Conservation (phyloP, 2,329 filamentous ascomycete genomes). For the Alternaria viburni region DNA sequence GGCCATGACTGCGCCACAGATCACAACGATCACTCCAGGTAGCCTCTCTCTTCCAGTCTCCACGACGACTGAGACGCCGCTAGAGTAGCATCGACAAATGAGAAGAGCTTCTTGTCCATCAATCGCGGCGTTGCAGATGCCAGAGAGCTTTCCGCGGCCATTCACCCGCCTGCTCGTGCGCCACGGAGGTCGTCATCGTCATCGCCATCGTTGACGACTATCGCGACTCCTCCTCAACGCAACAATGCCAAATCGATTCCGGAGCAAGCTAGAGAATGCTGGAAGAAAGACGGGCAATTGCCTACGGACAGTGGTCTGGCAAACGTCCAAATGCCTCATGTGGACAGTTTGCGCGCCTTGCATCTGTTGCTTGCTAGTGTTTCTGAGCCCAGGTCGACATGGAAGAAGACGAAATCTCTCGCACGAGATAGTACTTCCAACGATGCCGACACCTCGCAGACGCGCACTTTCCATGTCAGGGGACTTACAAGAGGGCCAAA, state of each 20-base stretch:
- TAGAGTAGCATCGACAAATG: not conserved
- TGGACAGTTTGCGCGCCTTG: constrained; percentile 24
- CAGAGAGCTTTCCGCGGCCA: not conserved
- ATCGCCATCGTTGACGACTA: not conserved
- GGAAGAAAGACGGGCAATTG: constrained; percentile 12
- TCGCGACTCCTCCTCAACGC: not conserved
- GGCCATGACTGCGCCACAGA: constrained; percentile 5
- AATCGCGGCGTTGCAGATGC: not conserved
- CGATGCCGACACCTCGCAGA: constrained; percentile 21
- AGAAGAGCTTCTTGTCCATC: not conserved
- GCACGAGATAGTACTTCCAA: constrained; percentile 6
- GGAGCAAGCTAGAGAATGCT: constrained; percentile 11
- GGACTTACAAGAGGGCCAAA: constrained; percentile 13
- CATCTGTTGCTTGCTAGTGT: constrained; percentile 20
- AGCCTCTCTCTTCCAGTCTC: not conserved
- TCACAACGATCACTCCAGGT: not conserved
- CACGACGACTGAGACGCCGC: not conserved
- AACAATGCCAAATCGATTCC: constrained; percentile 11
- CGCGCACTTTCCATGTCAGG: constrained; percentile 19
- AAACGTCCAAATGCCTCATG: constrained; percentile 22
- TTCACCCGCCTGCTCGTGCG: not conserved
- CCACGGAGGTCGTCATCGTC: not conserved
- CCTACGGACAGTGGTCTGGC: constrained; percentile 9
- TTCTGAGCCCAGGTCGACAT: constrained; percentile 3
- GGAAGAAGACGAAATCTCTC: not conserved